Evolutionary conservation across 2,329 filamentous ascomycete genomes (phyloP).

Genomic region (Aschersonia sp.): DNA sequence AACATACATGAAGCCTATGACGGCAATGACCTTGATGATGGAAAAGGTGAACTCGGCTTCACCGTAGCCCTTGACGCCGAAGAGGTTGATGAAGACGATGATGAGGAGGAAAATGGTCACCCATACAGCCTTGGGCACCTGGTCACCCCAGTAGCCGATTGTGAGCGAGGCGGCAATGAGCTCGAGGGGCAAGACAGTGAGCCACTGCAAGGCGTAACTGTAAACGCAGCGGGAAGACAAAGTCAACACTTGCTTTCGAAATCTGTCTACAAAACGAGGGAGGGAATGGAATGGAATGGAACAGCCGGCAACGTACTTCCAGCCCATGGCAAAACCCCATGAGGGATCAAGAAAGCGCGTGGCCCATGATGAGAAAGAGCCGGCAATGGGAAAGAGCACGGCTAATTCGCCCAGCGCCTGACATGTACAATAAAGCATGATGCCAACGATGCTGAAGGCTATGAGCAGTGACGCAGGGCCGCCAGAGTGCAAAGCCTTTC

Average conservation of each 20-base stretch:
- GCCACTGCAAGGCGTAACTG: conserved; percentile 79
- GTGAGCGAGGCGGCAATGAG: conserved; percentile 80
- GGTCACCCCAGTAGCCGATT: conserved; percentile 62
- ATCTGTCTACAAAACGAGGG: neutral
- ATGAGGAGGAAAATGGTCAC: conserved; percentile 67
- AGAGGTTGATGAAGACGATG: conserved; percentile 73
- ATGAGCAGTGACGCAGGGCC: conserved; percentile 68
- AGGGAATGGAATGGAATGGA: neutral
- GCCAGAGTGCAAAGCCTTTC: conserved; percentile 52
- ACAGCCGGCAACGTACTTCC: conserved; percentile 48
- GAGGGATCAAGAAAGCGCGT: conserved; percentile 87
- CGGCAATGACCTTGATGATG: conserved; percentile 70
- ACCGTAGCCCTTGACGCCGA: conserved; percentile 78
- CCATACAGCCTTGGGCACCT: conserved; percentile 56
- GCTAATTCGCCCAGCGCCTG: conserved; percentile 87
- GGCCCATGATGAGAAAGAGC: conserved; percentile 84
- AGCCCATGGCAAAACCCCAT: conserved; percentile 92
- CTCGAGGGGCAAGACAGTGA: conserved; percentile 69
- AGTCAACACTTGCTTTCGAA: too few relatives aligned
- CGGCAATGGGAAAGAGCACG: conserved; percentile 78
- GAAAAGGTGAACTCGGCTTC: conserved; percentile 84
- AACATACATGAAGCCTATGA: conserved; percentile 75
- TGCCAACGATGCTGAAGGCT: conserved; percentile 64
- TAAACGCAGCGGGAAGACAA: neutral
- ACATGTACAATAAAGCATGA: conserved; percentile 85